phyloP scores from a whole-genome alignment of 2,329 filamentous ascomycete species.

The Akanthomyces dipterigenus region DNA sequence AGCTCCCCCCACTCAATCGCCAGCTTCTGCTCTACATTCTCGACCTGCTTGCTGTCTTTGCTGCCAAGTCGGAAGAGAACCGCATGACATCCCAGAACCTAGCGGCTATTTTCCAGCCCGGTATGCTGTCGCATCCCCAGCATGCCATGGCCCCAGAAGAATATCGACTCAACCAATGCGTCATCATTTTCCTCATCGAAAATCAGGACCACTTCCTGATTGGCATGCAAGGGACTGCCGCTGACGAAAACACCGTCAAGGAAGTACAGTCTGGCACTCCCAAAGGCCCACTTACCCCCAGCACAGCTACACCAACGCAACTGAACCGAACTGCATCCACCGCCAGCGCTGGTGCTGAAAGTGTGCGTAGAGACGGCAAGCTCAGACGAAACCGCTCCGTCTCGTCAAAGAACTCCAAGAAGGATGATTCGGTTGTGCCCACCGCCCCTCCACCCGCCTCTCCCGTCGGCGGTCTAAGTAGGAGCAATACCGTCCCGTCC shows the following conservation, averaged over 20 bases:
- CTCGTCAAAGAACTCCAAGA: conserved; percentile 78
- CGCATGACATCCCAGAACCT: conserved; percentile 94
- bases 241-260: conserved; percentile 70
- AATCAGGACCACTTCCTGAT: conserved; percentile 98
- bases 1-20: conserved; percentile 85
- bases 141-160: conserved; percentile 95
- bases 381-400: conserved; percentile 85
- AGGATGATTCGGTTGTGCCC: conserved; percentile 66
- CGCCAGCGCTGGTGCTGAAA: conserved; percentile 82
- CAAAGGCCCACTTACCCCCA: conserved; percentile 37
- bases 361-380: conserved; percentile 71
- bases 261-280: conserved; percentile 64
- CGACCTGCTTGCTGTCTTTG: conserved; percentile 91
- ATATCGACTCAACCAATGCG: conserved; percentile 91
- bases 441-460: conserved; percentile 53
- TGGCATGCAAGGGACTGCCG: conserved; percentile 97
- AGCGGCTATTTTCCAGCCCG: conserved; percentile 94
- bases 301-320: conserved; percentile 39
- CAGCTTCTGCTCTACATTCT: conserved; percentile 93
- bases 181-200: conserved; percentile 95
- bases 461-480: conserved; percentile 43
- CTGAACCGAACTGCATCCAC: conserved; percentile 75
- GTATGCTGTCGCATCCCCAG: conserved; percentile 84
- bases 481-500: conserved; percentile 89
- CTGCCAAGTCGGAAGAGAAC: conserved; percentile 92